Evolutionary conservation across 305 asterid species (phyloP).

Genomic region (Fraxinus ornus): DNA sequence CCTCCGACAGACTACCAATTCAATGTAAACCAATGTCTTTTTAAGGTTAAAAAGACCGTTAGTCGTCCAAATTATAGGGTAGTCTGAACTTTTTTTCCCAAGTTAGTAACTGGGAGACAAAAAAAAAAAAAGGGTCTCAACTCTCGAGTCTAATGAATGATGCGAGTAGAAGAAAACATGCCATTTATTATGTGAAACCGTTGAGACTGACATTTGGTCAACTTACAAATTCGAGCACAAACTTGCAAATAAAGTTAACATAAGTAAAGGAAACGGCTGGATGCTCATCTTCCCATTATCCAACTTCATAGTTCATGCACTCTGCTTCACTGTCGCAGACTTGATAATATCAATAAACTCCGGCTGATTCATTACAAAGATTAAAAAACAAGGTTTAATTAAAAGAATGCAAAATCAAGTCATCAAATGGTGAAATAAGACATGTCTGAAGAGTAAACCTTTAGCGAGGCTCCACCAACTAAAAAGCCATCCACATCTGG

Average conservation of each 20-base stretch:
- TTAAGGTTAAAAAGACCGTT: neutral
- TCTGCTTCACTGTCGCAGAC: constrained; percentile 33
- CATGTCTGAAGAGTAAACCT: constrained; percentile 25
- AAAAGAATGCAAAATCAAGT: neutral
- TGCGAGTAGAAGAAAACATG: neutral
- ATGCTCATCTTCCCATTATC: neutral
- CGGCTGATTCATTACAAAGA: constrained; percentile 26
- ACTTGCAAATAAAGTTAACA: neutral
- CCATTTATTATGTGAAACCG: neutral
- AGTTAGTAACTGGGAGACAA: neutral
- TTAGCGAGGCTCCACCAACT: constrained; percentile 46
- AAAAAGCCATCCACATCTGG: constrained; percentile 45
- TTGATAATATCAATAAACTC: constrained; percentile 45
- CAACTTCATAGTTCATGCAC: constrained; percentile 9
- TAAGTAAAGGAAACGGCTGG: neutral
- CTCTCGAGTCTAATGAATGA: neutral
- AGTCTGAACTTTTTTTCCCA: neutral
- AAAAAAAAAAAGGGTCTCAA: neutral
- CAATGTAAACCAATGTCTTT: neutral
- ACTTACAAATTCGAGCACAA: neutral
- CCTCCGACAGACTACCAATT: neutral
- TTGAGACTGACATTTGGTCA: neutral
- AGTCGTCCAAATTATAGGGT: neutral
- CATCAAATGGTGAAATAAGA: neutral
- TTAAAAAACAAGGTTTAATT: neutral